Base-by-base conservation (phyloP, 768 basidiomycete species). In the Phylloporus rhodoxanthus region DNA sequence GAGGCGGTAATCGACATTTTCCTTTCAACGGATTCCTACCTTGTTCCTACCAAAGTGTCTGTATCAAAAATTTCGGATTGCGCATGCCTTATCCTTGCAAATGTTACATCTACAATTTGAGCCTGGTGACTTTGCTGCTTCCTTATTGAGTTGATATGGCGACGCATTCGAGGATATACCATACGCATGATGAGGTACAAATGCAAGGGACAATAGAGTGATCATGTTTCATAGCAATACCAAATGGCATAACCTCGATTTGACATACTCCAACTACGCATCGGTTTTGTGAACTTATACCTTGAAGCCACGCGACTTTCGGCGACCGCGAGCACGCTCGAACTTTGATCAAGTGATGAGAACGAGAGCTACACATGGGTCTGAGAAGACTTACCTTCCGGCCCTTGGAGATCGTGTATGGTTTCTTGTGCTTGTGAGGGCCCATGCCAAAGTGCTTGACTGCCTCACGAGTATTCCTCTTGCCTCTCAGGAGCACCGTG, bases 371-470 rank as follows among this genome's bases (percentile, higher is more conserved):
- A 32, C 17, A 21, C 8, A 4, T n/a, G 4, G 8, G 9, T 14
- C 8, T 4, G 36, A 8, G 5, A 11, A 6, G 26, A 64, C 71
- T 36, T 62, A 85, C 84, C 74, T 96, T 97, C 82, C 94, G 89
- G 55, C 96, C 95, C 78, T 95, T 96, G 68, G 91, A 93, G 64
- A 75, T 78, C 41, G 93, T 89, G 76, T 92, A 88, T 42, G 96
- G 96, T 76, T 94, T 96, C 81, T 95, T 97, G 85, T 96, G 78
- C 75, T 97, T 91, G 85, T 94, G 91, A 49, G 93, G 93, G 74
- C 85, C 91, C 89, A 91, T 91, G 73, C 95, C 95, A 70, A 97
- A 97, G 81, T 98, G 95, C 72, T 91, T 93, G 77, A 88, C 83
- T 44, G 93, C 89, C 73, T 98, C 96, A 57, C 96, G 84, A 51